These are phyloP conservation scores for Hydrangea macrophylla DNA, from an alignment of 148 eudicot species.

Conservation along the genomic window DNA sequence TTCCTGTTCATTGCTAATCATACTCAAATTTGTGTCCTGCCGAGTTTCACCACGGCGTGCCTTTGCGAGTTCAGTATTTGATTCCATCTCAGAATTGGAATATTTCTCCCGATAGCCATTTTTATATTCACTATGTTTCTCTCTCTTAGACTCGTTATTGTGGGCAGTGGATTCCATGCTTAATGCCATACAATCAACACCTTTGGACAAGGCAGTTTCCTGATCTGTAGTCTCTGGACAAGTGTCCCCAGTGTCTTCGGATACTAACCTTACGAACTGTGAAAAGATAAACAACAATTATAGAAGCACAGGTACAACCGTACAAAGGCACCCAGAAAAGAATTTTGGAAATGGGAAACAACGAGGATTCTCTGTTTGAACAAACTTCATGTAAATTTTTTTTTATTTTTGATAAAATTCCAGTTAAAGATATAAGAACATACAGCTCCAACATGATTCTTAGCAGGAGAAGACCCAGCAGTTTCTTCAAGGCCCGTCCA, in stretches of 20 bases:
- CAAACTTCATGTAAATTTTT: not conserved
- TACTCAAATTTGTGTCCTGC: conserved; percentile 23
- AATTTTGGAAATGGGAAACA: not conserved
- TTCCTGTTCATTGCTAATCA: conserved; percentile 28
- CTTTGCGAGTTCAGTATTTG: conserved; percentile 36
- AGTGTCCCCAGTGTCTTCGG: conserved; percentile 50
- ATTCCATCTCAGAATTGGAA: conserved; percentile 31
- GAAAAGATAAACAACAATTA: conserved; percentile 10
- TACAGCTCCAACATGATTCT: conserved; percentile 82
- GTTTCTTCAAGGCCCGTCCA: conserved; percentile 93
- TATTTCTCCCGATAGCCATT: conserved; percentile 58
- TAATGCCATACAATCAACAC: conserved; percentile 59
- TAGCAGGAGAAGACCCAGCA: conserved; percentile 44
- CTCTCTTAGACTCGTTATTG: conserved; percentile 41
- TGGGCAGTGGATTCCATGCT: conserved; percentile 48
- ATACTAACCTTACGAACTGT: conserved; percentile 78
- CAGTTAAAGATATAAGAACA: conserved; percentile 1
- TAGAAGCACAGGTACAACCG: not conserved
- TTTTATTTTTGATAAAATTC: not conserved
- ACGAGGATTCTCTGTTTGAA: not conserved
- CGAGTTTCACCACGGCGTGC: conserved; percentile 27
- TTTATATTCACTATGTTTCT: conserved; percentile 47
- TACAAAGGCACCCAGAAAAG: not conserved
- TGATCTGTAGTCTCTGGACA: conserved; percentile 52
- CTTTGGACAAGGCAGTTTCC: conserved; percentile 68